These are phyloP conservation scores for Pleurotus pulmonarius DNA, from an alignment of 768 basidiomycete genomes.

Conservation along the genomic window DNA sequence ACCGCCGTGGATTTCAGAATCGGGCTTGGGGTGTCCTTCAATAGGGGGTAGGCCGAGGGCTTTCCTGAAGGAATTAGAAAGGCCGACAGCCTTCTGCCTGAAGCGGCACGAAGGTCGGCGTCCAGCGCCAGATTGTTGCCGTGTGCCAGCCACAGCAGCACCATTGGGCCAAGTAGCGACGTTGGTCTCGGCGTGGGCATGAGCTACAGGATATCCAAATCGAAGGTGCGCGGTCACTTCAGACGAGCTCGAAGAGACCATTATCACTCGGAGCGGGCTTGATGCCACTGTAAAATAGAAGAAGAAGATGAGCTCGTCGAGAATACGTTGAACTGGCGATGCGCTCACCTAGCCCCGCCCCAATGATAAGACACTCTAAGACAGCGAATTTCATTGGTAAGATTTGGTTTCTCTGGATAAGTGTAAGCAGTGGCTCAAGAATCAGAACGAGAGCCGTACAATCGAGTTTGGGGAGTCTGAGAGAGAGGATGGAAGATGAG, in stretches of 20 bases:
- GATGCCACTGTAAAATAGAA: constrained; percentile 29
- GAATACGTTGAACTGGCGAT: neutral
- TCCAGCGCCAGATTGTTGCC: constrained; percentile 5
- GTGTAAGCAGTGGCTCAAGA: too few species aligned
- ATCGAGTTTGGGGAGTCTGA: too few species aligned
- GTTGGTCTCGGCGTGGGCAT: constrained; percentile 25
- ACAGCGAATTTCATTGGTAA: constrained; percentile 32
- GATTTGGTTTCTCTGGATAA: neutral
- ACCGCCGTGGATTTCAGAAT: constrained; percentile 12
- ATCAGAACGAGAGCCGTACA: too few species aligned
- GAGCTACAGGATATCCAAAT: constrained; percentile 32
- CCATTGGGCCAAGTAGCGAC: constrained; percentile 20
- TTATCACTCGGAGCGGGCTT: constrained; percentile 47
- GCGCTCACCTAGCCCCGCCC: constrained; percentile 27
- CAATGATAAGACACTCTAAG: constrained; percentile 32
- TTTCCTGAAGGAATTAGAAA: constrained; percentile 54
- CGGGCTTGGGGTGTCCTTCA: constrained; percentile 18
- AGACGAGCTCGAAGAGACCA: constrained; percentile 18
- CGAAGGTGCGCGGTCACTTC: constrained; percentile 24
- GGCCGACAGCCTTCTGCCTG: constrained; percentile 44
- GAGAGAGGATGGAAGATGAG: too few species aligned
- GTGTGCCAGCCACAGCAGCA: constrained; percentile 9
- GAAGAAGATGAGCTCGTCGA: neutral
- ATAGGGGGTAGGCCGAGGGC: constrained; percentile 52
- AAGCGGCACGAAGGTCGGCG: constrained; percentile 24